Percentiles rank a stretch among this genome's conserved stretches.
phyloP scores from a whole-genome alignment of 495 filamentous ascomycete genomes.

The Hypomontagnella submonticulosa region DNA sequence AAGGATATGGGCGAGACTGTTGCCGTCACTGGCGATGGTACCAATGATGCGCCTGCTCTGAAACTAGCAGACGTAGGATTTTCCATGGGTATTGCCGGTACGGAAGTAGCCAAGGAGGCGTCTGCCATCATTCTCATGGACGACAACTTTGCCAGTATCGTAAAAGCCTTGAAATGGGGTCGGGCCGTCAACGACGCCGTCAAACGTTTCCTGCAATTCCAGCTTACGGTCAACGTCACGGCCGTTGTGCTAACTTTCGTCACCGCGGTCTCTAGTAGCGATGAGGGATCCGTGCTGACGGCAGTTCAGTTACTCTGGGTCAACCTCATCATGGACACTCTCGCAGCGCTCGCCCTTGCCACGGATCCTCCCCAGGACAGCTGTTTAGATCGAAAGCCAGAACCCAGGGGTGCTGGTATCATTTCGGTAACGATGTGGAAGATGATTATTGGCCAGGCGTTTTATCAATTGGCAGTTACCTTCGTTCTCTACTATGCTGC shows the following conservation, averaged over 20 bases:
- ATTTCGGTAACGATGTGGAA: conserved; percentile 94
- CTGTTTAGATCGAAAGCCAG: conserved; percentile 84
- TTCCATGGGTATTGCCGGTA: conserved; percentile 92
- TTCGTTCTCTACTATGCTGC: conserved; percentile 83
- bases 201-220: conserved; percentile 90
- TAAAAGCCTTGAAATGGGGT: conserved; percentile 91
- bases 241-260: conserved; percentile 87
- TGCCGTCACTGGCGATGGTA: conserved; percentile 88
- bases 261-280: conserved; percentile 75
- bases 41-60: conserved; percentile 88
- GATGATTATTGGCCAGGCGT: conserved; percentile 89
- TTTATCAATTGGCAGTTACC: conserved; percentile 83
- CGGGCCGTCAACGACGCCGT: conserved; percentile 92
- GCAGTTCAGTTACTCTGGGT: conserved; percentile 93
- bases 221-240: conserved; percentile 91
- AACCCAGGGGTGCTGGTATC: conserved; percentile 78
- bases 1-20: conserved; percentile 83
- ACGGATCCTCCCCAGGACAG: conserved; percentile 84
- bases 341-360: conserved; percentile 85
- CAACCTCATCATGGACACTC: conserved; percentile 94
- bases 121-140: conserved; percentile 93
- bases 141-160: conserved; percentile 88
- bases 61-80: conserved; percentile 90
- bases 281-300: conserved; percentile 77
- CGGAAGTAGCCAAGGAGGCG: conserved; percentile 93